phyloP scores from a whole-genome alignment of 345 rosid species.

The Gynandropsis gynandra region DNA sequence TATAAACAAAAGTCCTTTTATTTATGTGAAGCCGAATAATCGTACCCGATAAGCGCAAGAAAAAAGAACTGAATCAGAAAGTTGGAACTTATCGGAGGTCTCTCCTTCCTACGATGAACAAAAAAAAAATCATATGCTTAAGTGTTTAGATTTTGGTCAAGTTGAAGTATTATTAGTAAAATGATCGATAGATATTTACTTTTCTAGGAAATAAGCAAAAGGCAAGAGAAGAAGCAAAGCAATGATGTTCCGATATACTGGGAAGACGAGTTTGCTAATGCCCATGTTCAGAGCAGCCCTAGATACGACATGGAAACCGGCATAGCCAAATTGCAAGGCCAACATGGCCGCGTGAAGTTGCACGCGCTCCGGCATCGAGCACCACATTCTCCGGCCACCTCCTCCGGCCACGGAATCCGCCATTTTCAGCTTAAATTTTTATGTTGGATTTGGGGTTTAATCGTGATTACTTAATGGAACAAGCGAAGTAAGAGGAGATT shows the following conservation, averaged over 20 bases:
- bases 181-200: conserved; percentile 27
- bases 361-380: conserved; percentile 24
- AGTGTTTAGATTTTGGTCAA: background rate
- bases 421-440: too few relatives aligned
- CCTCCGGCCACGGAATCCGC: too few relatives aligned
- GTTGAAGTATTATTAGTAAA: background rate
- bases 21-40: background rate
- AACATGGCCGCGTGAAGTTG: conserved; percentile 69
- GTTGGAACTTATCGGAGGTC: conserved; percentile 52
- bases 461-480: too few relatives aligned
- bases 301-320: conserved; percentile 73
- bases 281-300: conserved; percentile 85
- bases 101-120: conserved; percentile 49
- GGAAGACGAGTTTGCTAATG: conserved; percentile 66
- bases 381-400: too few relatives aligned
- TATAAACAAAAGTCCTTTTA: too few relatives aligned
- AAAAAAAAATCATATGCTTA: background rate
- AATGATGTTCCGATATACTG: conserved; percentile 64
- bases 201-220: conserved; percentile 66
- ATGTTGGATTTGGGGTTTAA: too few relatives aligned
- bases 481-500: too few relatives aligned
- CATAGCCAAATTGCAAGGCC: conserved; percentile 73
- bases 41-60: conserved; percentile 62
- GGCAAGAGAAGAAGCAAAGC: conserved; percentile 62
- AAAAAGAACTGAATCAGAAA: conserved; percentile 57